Evolutionary conservation across 1,139 yeast species (phyloP).

Genomic region (Blastobotrys illinoisensis): DNA sequence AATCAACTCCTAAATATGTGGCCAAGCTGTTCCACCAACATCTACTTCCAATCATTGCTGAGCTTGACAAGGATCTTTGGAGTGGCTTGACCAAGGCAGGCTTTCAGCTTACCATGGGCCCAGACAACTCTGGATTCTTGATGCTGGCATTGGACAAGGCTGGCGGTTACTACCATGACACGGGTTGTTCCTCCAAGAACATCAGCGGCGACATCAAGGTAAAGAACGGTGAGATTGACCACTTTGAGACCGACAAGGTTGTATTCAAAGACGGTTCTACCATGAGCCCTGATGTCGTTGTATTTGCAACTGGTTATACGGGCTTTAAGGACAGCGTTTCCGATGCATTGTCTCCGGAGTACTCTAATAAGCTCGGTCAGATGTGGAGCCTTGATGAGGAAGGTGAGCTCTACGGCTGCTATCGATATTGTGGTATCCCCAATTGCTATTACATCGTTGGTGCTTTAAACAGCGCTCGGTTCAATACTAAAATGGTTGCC

Average conservation of each 20-base stretch:
- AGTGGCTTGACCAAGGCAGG: constrained; percentile 35
- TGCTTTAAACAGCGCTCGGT: constrained; percentile 17
- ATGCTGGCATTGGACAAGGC: constrained; percentile 39
- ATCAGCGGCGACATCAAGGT: constrained; percentile 37
- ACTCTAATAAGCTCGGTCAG: constrained; percentile 14
- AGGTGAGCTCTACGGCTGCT: constrained; percentile 20
- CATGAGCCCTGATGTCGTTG: constrained; percentile 37
- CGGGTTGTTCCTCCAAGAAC: constrained; percentile 39
- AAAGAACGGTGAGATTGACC: constrained; percentile 34
- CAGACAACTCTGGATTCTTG: constrained; percentile 40
- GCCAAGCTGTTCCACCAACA: constrained; percentile 34
- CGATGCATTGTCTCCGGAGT: constrained; percentile 20
- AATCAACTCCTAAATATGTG: constrained; percentile 31
- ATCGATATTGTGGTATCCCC: constrained; percentile 22
- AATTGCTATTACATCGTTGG: constrained; percentile 20
- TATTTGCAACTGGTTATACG: constrained; percentile 42
- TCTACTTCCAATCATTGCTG: constrained; percentile 31
- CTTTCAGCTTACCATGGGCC: constrained; percentile 39
- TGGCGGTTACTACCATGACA: constrained; percentile 44
- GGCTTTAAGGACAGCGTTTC: constrained; percentile 40
- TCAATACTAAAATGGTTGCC: constrained; percentile 21
- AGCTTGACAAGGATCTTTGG: constrained; percentile 31
- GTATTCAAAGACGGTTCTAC: constrained; percentile 37
- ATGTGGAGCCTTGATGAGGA: constrained; percentile 29
- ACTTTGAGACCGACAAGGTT: constrained; percentile 36